These are phyloP conservation scores for Pseudocercospora cruenta DNA, from an alignment of 2,329 filamentous ascomycete genomes.

Conservation along the genomic window DNA sequence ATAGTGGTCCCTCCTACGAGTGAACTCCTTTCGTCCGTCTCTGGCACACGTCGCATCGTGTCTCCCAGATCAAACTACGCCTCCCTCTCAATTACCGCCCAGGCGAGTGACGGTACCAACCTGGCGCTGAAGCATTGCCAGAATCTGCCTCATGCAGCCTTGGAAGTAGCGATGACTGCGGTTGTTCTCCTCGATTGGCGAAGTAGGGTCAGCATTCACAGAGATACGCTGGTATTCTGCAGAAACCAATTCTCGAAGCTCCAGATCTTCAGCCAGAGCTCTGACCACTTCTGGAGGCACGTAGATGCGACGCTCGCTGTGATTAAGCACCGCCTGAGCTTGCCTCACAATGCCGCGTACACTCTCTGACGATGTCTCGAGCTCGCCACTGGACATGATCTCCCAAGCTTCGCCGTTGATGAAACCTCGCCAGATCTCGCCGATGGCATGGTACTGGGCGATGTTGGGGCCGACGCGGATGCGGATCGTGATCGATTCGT, in stretches of 20 bases:
- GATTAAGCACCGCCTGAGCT: neutral
- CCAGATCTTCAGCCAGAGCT: neutral
- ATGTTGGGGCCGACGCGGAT: too few species aligned
- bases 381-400: neutral
- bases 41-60: neutral
- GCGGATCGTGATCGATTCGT: too few species aligned
- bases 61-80: neutral
- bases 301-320: neutral
- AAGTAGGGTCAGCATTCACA: neutral
- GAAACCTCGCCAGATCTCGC: too few species aligned
- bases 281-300: neutral
- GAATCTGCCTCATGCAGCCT: neutral
- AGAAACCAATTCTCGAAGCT: neutral
- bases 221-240: neutral
- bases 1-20: too few species aligned
- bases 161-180: neutral
- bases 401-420: neutral
- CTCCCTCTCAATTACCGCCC: neutral
- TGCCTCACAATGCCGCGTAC: neutral
- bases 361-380: neutral
- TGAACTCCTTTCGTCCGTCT: neutral
- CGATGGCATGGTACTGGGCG: too few species aligned
- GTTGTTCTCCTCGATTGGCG: neutral
- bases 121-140: too few species aligned
- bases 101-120: neutral